Conservation (phyloP, 768 basidiomycete genomes). For the Tephrocybe sp. region DNA sequence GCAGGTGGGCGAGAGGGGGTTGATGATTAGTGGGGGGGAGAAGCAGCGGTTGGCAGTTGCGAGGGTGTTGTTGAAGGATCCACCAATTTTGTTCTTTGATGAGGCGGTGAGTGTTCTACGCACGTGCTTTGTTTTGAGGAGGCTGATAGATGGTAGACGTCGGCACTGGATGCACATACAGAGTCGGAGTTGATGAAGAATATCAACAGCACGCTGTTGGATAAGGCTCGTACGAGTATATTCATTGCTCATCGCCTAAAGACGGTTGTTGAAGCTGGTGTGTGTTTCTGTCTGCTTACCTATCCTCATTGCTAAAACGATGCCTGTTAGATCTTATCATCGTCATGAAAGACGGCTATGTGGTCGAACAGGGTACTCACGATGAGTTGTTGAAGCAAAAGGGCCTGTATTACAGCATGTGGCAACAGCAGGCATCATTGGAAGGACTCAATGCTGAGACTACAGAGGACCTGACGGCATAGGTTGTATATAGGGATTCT, state of each 20-base stretch:
- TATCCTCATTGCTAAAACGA: background rate
- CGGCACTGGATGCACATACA: slow-evolving; percentile 92
- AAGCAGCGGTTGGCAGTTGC: slow-evolving; percentile 97
- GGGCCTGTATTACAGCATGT: slow-evolving; percentile 81
- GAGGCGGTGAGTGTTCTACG: slow-evolving; percentile 76
- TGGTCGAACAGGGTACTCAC: slow-evolving; percentile 93
- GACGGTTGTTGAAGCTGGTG: slow-evolving; percentile 89
- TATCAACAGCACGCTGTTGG: slow-evolving; percentile 76
- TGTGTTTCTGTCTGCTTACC: slow-evolving; percentile 19
- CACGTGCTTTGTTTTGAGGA: too few relatives aligned
- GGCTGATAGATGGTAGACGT: too few relatives aligned
- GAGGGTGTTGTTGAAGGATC: slow-evolving; percentile 89
- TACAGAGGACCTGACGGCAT: slow-evolving; percentile 1
- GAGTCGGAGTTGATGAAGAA: slow-evolving; percentile 95
- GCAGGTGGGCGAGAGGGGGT: slow-evolving; percentile 91
- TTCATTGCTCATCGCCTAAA: slow-evolving; percentile 95
- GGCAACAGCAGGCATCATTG: slow-evolving; percentile 68
- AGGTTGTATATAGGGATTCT: too few relatives aligned
- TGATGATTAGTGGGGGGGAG: slow-evolving; percentile 99
- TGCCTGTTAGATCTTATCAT: slow-evolving; percentile 78
- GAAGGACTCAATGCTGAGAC: slow-evolving; percentile 28
- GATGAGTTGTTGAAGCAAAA: slow-evolving; percentile 73
- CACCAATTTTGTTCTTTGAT: slow-evolving; percentile 96
- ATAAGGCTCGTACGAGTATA: slow-evolving; percentile 85
- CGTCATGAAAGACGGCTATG: slow-evolving; percentile 86